Percentiles rank a stretch among this genome's conserved stretches.
phyloP scores from a whole-genome alignment of 768 basidiomycete species.

The Lactarius evosmus region DNA sequence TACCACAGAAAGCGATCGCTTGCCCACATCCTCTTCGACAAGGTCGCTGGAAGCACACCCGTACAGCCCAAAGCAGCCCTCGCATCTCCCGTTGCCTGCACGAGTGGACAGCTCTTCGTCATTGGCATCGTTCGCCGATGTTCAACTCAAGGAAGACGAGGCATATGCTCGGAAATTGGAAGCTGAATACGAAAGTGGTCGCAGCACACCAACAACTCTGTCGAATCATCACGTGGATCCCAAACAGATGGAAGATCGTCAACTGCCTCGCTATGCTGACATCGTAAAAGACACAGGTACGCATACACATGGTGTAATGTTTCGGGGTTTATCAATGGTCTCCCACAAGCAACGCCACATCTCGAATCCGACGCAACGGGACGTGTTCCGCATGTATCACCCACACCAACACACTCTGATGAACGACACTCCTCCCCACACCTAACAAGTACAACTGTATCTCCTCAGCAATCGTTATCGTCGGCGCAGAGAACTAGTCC shows the following conservation, averaged over 20 bases:
- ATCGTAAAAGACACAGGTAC: slow-evolving; percentile 3
- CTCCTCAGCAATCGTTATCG: not conserved
- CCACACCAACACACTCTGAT: not conserved
- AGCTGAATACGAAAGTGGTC: slow-evolving; percentile 39
- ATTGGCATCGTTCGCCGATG: not conserved
- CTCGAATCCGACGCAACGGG: not conserved
- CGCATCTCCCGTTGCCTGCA: not conserved
- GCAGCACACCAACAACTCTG: not conserved
- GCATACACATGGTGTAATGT: not conserved
- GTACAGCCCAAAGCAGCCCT: not conserved
- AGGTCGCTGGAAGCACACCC: slow-evolving; percentile 2
- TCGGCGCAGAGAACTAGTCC: slow-evolving; percentile 13
- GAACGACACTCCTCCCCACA: not conserved
- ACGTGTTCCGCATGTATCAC: not conserved
- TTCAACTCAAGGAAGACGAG: slow-evolving; percentile 40
- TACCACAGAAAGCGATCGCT: not conserved
- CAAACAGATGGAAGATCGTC: not conserved
- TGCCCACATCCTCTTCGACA: not conserved
- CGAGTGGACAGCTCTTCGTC: not conserved
- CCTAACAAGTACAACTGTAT: not conserved
- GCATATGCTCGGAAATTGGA: slow-evolving; percentile 41
- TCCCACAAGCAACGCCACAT: not conserved
- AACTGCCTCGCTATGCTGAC: slow-evolving; percentile 7
- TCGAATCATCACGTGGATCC: not conserved
- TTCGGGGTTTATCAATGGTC: not conserved